Evolutionary conservation across 371 early-diverging fungal genomes (phyloP), one percentile per base, ranked within the genome.

Genomic region (Circinella umbellata): DNA sequence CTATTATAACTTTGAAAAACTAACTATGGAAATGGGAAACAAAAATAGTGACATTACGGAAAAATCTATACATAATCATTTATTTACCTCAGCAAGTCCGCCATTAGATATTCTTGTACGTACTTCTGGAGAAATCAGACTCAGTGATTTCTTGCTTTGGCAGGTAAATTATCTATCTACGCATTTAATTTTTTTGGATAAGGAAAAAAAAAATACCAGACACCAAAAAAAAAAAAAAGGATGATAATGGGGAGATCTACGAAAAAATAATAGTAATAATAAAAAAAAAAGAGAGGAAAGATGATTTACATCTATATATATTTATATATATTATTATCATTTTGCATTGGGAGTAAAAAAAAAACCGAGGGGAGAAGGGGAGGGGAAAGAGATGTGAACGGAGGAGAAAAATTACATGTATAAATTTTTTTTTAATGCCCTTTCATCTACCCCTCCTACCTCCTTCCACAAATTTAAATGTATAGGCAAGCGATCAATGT

Each of bases 71-170:
- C 89, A 92, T 42, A 63, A 79, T 38, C 82, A 85, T 62, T 76
- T 96, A 57, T 91, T 86, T 64, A 96, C 96, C 5, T 76, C 86
- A 46, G 80, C 80, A 27, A 91, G 88, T 70, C 95, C 94, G 6
- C 90, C 91, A 1, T 76, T 98, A 65, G 99, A 99, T 76, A 85
- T 99, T n/a, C 77, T 99, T 61, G 89, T 99, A 39, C 89, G 99
- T 65, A 99, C 99, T 3, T 95, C 97, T 10, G 99, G 99, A 11
- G 99, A 99, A 81, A 92, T 93, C 17, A 88, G 99, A 20, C 84
- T 99, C 53, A 96, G 96, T 72, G 99, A 99, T 80, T 99, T 97
- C 79, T 79, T 99, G 83, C 84, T 99, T 51, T 98, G 97, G 95
- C 99, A 99, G 87, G 90, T 87, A 63, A 69, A 74, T 47, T 3